Conservation (phyloP, 257 asterid genomes). For the Nyctanthes arbortristis region DNA sequence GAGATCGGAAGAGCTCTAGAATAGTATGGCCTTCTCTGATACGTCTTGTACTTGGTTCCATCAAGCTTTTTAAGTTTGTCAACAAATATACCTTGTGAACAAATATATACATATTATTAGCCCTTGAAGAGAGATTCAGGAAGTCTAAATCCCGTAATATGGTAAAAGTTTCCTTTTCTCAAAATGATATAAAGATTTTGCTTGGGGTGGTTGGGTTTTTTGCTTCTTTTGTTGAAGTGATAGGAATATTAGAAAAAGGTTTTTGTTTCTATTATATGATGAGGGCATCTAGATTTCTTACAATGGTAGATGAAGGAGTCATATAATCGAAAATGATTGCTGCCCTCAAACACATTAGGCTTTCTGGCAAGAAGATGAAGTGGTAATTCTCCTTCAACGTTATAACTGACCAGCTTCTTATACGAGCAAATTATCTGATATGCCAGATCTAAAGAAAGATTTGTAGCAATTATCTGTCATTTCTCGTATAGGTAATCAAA, state of each 20-base stretch:
- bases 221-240: too few species aligned
- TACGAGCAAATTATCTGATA: conserved; percentile 8
- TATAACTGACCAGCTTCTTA: conserved; percentile 2
- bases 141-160: too few species aligned
- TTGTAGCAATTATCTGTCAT: neutral
- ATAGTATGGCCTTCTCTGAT: too few species aligned
- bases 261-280: too few species aligned
- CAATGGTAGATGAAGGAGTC: conserved; percentile 21
- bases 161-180: too few species aligned
- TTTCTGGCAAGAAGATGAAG: conserved; percentile 21
- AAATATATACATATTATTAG: neutral
- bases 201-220: too few species aligned
- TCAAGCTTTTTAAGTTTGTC: too few species aligned
- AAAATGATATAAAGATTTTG: too few species aligned
- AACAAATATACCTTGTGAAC: neutral
- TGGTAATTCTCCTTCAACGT: conserved; percentile 12
- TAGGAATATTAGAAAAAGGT: too few species aligned
- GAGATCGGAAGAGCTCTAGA: conserved; percentile 41
- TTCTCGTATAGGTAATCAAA: too few species aligned
- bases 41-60: too few species aligned
- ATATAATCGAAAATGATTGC: conserved; percentile 4
- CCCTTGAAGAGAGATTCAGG: conserved; percentile 1
- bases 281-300: neutral
- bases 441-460: conserved; percentile 15
- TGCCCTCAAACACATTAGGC: conserved; percentile 23